Conservation (phyloP, 345 rosid species). For the Salix brachista region DNA sequence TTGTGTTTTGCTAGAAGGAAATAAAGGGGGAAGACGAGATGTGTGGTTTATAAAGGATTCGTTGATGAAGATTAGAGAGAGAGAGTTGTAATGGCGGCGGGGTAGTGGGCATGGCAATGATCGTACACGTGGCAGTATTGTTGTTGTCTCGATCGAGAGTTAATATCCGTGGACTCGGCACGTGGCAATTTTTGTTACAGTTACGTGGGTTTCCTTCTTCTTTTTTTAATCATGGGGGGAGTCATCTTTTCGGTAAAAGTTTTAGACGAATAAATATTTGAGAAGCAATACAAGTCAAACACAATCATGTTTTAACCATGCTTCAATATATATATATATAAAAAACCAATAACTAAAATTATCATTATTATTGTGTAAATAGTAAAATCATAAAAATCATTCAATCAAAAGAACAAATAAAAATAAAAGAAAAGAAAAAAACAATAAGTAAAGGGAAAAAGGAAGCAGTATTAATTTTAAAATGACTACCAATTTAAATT, state of each 20-base stretch:
- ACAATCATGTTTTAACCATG: no score
- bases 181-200: slow-evolving; percentile 12
- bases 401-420: no score
- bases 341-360: no score
- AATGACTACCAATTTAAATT: no score
- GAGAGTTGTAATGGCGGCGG: neutral
- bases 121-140: slow-evolving; percentile 35
- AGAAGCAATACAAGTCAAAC: no score
- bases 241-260: neutral
- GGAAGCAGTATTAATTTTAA: no score
- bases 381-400: no score
- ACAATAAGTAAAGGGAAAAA: no score
- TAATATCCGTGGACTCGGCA: neutral
- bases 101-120: neutral
- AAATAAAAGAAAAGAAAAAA: no score
- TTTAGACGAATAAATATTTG: no score
- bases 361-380: no score
- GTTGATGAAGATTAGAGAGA: neutral
- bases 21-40: neutral
- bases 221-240: neutral
- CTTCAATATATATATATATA: no score
- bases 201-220: neutral
- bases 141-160: neutral
- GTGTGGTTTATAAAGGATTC: neutral
- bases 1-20: neutral